A percentile compares a stretch with the other conserved stretches of the same genome.
phyloP scores from a whole-genome alignment of 2,329 filamentous ascomycete species.

The Zymoseptoria crescenta region DNA sequence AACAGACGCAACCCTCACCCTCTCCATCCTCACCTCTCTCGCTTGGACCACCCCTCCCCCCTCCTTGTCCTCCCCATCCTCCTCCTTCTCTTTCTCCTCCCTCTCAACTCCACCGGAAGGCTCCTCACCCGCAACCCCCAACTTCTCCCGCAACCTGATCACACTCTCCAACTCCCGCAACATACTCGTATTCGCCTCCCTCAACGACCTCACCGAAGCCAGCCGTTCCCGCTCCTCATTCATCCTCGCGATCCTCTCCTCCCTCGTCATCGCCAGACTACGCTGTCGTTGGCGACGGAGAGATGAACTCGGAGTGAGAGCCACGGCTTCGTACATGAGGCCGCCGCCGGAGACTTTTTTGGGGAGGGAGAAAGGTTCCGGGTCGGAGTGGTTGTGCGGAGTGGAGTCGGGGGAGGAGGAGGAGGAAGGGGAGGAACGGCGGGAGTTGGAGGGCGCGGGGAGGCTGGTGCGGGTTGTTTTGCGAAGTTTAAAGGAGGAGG shows the following conservation, averaged over 20 bases:
- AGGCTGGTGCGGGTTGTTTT: conserved; percentile 34
- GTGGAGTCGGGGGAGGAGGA: neutral
- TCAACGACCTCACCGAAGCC: conserved; percentile 61
- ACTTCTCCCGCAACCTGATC: conserved; percentile 41
- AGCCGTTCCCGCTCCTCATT: conserved; percentile 75
- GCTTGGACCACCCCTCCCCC: too few species aligned
- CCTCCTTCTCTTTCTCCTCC: neutral
- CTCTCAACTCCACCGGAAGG: too few species aligned
- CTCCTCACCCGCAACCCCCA: too few species aligned
- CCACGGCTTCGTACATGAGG: conserved; percentile 87
- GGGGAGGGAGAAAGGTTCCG: conserved; percentile 36
- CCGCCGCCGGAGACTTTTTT: conserved; percentile 41
- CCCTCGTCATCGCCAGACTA: conserved; percentile 62
- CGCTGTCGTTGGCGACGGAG: conserved; percentile 38
- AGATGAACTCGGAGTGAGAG: conserved; percentile 46
- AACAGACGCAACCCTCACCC: neutral
- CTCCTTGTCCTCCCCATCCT: neutral
- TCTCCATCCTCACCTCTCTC: neutral
- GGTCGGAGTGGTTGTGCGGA: neutral
- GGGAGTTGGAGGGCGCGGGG: neutral
- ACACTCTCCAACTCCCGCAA: conserved; percentile 87
- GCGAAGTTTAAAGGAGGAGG: conserved; percentile 20
- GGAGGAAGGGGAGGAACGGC: neutral
- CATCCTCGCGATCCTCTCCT: conserved; percentile 81
- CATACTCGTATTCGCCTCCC: conserved; percentile 81